phyloP scores from a whole-genome alignment of 768 basidiomycete genomes.

The Lanmaoa pseudosensibilis region DNA sequence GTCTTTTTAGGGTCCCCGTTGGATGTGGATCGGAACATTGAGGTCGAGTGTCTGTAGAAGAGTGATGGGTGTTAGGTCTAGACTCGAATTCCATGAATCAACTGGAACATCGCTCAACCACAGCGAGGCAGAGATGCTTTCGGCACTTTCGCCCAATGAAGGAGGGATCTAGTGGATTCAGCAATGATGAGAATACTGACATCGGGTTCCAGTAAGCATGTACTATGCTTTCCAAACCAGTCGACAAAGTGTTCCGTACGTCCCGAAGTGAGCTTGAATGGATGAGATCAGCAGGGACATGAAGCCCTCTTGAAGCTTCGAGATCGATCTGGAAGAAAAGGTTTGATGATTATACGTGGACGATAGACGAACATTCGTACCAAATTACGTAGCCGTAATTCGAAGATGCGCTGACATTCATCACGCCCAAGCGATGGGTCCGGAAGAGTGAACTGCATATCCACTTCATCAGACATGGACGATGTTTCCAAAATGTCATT shows the following conservation, averaged over 20 bases:
- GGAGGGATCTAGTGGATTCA: too few relatives aligned
- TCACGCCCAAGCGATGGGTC: too few relatives aligned
- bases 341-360: too few relatives aligned
- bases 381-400: too few relatives aligned
- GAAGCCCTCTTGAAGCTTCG: neutral
- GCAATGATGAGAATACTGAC: neutral
- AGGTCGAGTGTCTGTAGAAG: neutral
- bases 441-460: too few relatives aligned
- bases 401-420: too few relatives aligned
- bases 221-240: neutral
- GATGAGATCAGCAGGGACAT: neutral
- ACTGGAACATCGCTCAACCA: neutral
- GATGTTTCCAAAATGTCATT: too few relatives aligned
- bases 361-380: too few relatives aligned
- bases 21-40: neutral
- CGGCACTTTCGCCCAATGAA: too few relatives aligned
- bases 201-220: too few relatives aligned
- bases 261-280: neutral
- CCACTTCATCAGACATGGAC: too few relatives aligned
- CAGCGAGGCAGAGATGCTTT: neutral
- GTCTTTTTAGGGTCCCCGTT: neutral
- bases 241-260: neutral
- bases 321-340: neutral
- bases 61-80: neutral
- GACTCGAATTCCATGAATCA: neutral